Percentiles rank a stretch among this genome's conserved stretches.
Conservation (phyloP, 2,329 filamentous ascomycete species). For the Microsporum canis region DNA sequence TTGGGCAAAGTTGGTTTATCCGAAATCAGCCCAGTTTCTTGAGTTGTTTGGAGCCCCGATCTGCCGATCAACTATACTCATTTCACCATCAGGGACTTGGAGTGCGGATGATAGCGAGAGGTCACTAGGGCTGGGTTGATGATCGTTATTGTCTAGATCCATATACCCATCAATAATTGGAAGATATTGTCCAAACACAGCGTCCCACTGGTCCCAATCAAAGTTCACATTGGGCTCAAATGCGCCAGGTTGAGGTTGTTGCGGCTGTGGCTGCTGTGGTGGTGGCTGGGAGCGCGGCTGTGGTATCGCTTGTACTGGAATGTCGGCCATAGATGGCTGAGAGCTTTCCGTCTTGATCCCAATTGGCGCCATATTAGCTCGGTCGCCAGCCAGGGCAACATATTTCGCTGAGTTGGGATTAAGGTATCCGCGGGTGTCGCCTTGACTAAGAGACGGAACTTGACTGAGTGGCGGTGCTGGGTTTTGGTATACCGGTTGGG, state of each 20-base stretch:
- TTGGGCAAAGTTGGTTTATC: not conserved
- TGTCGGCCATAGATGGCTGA: not conserved
- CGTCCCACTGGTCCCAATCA: conserved; percentile 41
- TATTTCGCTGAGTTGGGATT: not conserved
- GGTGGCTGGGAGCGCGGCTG: not conserved
- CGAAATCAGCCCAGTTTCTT: conserved; percentile 15
- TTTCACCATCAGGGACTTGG: not conserved
- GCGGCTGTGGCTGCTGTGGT: not conserved
- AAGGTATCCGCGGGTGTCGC: not conserved
- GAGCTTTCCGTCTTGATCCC: not conserved
- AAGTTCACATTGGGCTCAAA: conserved; percentile 31
- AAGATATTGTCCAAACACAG: conserved; percentile 38
- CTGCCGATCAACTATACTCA: not conserved
- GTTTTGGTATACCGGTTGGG: not conserved
- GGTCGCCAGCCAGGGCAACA: not conserved
- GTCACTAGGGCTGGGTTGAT: not conserved
- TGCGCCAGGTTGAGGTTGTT: not conserved
- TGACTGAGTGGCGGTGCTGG: not conserved
- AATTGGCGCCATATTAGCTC: not conserved
- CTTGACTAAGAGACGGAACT: not conserved
- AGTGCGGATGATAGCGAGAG: not conserved
- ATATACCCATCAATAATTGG: conserved; percentile 35
- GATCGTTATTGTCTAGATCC: conserved; percentile 25
- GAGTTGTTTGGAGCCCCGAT: conserved; percentile 1
- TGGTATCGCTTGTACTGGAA: not conserved